phyloP scores from a whole-genome alignment of 495 filamentous ascomycete genomes.

The Penicillium manginii region DNA sequence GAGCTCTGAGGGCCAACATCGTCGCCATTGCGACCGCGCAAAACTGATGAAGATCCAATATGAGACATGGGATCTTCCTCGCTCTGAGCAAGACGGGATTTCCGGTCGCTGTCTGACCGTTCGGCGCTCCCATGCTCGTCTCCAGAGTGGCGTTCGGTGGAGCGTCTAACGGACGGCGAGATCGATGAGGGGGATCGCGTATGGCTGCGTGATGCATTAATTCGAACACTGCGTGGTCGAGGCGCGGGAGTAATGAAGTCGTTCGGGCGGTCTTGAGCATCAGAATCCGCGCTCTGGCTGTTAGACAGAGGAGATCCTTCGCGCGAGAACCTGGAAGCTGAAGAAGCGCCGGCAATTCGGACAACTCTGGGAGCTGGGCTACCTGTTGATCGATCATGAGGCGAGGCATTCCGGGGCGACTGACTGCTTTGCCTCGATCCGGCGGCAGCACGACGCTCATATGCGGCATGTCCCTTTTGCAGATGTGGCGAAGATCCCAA shows the following conservation, averaged over 20 bases:
- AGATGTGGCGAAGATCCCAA: slow-evolving; percentile 56
- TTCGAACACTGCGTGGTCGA: slow-evolving; percentile 64
- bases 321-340: slow-evolving; percentile 37
- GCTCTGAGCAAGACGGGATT: slow-evolving; percentile 27
- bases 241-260: slow-evolving; percentile 73
- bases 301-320: slow-evolving; percentile 41
- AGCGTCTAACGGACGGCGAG: slow-evolving; percentile 45
- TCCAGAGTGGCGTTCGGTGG: slow-evolving; percentile 36
- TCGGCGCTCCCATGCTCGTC: slow-evolving; percentile 46
- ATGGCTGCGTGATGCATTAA: slow-evolving; percentile 47
- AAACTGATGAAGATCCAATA: slow-evolving; percentile 52
- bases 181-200: slow-evolving; percentile 44
- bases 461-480: slow-evolving; percentile 43
- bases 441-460: slow-evolving; percentile 28
- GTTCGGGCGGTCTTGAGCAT: slow-evolving; percentile 30
- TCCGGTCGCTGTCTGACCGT: slow-evolving; percentile 49
- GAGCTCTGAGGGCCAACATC: slow-evolving; percentile 67
- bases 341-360: slow-evolving; percentile 55
- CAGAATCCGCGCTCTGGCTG: slow-evolving; percentile 35
- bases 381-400: slow-evolving; percentile 44
- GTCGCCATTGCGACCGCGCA: slow-evolving; percentile 53
- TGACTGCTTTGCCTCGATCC: slow-evolving; percentile 40
- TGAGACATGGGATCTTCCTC: slow-evolving; percentile 52
- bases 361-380: slow-evolving; percentile 59
- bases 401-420: slow-evolving; percentile 43